These are phyloP conservation scores for Calonectria pauciramosa DNA, from an alignment of 2,329 filamentous ascomycete species.

Conservation along the genomic window DNA sequence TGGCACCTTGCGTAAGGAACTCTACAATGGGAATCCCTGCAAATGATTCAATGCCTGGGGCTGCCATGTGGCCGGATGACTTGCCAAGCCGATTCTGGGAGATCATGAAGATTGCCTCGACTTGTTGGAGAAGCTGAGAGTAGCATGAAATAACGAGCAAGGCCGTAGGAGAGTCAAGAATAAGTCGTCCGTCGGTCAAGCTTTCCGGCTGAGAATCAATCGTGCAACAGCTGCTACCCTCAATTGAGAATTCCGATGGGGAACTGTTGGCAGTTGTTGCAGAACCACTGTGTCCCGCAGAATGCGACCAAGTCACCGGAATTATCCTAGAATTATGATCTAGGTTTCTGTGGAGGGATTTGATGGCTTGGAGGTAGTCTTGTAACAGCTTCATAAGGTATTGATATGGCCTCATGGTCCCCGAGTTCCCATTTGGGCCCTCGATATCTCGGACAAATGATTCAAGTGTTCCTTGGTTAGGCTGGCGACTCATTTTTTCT, in stretches of 20 bases:
- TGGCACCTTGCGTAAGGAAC: slow-evolving; percentile 29
- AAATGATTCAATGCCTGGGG: slow-evolving; percentile 11
- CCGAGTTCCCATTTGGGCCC: neutral
- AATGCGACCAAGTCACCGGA: neutral
- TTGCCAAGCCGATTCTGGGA: slow-evolving; percentile 16
- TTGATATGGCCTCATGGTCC: neutral
- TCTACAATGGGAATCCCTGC: slow-evolving; percentile 28
- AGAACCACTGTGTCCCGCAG: neutral
- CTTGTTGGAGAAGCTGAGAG: slow-evolving; percentile 29
- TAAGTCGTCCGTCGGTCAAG: neutral
- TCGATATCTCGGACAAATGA: neutral
- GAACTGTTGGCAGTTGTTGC: neutral
- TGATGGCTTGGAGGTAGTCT: slow-evolving; percentile 12
- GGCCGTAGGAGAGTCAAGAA: slow-evolving; percentile 19
- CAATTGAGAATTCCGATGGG: neutral
- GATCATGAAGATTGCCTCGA: slow-evolving; percentile 34
- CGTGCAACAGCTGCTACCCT: neutral
- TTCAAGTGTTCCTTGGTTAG: neutral
- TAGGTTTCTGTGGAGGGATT: neutral
- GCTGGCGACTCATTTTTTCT: neutral
- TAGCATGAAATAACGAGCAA: slow-evolving; percentile 38
- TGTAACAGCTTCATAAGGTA: slow-evolving; percentile 5
- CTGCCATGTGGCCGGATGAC: neutral
- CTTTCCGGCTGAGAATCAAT: too few species aligned
- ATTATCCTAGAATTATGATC: neutral